phyloP scores from a whole-genome alignment of 345 rosid species.

The Syzygium aqueum region DNA sequence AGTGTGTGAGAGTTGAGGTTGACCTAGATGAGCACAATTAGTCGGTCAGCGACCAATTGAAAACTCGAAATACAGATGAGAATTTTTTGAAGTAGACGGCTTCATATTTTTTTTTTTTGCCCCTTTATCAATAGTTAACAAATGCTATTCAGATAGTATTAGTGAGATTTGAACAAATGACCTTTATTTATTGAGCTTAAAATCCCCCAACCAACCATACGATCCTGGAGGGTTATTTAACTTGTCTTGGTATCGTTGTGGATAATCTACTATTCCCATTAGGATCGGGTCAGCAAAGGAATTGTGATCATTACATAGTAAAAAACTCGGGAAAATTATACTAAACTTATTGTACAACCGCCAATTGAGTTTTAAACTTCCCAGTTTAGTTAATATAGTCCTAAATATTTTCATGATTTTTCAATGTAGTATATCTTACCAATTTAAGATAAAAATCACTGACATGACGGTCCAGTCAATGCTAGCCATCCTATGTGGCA shows the following conservation, averaged over 20 bases:
- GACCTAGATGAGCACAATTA: background rate
- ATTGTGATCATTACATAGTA: background rate
- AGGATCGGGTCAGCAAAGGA: background rate
- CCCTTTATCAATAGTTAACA: background rate
- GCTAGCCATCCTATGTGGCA: rapidly evolving
- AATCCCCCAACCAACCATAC: background rate
- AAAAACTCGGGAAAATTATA: background rate
- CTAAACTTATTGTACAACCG: rapidly evolving
- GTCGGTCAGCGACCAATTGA: background rate
- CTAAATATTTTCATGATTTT: background rate
- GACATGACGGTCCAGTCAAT: background rate
- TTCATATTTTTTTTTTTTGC: background rate
- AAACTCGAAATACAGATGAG: background rate
- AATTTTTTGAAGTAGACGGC: background rate
- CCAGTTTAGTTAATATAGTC: background rate
- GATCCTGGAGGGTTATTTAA: background rate
- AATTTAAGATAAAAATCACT: background rate
- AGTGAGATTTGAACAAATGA: background rate
- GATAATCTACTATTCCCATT: background rate
- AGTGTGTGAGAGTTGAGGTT: background rate
- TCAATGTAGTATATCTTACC: background rate
- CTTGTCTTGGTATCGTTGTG: background rate
- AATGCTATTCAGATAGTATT: background rate
- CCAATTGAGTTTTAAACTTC: background rate
- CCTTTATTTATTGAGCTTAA: background rate